Evolutionary conservation across 2,329 filamentous ascomycete species (phyloP).

Genomic region (Peltaster fructicola): DNA sequence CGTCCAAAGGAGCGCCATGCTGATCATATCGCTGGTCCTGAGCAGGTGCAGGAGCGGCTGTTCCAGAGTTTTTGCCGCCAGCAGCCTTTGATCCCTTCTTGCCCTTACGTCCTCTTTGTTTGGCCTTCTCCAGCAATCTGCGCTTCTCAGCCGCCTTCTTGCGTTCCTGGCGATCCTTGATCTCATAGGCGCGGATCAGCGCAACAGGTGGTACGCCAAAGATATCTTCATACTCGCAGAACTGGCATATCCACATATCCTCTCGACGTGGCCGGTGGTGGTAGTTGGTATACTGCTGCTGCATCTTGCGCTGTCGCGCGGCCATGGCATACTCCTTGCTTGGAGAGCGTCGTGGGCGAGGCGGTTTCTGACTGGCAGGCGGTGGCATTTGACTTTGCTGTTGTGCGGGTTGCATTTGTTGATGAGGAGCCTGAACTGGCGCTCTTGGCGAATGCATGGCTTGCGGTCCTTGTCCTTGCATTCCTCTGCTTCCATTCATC

Average conservation of each 20-base stretch:
- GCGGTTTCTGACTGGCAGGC: constrained; percentile 35
- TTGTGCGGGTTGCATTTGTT: constrained; percentile 7
- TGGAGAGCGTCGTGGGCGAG: constrained; percentile 40
- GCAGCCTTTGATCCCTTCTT: constrained; percentile 60
- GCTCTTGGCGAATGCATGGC: constrained; percentile 12
- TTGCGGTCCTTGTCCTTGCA: constrained; percentile 12
- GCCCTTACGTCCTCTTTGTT: constrained; percentile 78
- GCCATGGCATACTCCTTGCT: constrained; percentile 57
- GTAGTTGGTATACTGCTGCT: constrained; percentile 60
- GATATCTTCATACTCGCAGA: constrained; percentile 93
- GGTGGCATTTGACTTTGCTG: constrained; percentile 17
- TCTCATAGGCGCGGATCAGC: constrained; percentile 80
- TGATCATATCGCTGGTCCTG: constrained; percentile 12
- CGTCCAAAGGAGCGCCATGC: constrained; percentile 13
- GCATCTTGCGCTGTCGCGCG: constrained; percentile 57
- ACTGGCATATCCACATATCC: constrained; percentile 90
- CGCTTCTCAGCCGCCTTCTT: constrained; percentile 75
- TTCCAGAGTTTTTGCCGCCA: constrained; percentile 9
- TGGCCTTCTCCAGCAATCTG: constrained; percentile 74
- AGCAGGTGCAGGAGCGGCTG: constrained; percentile 5
- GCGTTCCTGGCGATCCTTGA: constrained; percentile 74
- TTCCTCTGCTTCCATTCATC: constrained; percentile 1
- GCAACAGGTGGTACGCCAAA: constrained; percentile 76
- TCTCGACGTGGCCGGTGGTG: constrained; percentile 52
- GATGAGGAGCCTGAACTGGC: too few relatives aligned